A percentile compares a stretch with the other conserved stretches of the same genome.
Conservation (phyloP, 176 grass and related monocot species). For the Aechmea fasciata region DNA sequence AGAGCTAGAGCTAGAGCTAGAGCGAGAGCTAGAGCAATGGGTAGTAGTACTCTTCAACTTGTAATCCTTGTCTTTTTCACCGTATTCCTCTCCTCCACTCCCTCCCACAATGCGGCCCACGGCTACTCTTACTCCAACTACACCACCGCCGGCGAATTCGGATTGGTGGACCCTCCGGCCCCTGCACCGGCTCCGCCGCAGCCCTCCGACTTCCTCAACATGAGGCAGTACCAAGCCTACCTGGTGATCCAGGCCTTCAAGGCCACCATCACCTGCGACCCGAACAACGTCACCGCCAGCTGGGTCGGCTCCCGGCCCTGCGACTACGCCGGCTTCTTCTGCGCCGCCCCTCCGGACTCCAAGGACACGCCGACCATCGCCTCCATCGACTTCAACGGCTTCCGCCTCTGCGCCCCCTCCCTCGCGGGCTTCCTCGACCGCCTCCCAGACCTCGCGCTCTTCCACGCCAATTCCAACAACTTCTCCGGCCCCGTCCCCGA, state of each 20-base stretch:
- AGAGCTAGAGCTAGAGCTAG: too few species aligned
- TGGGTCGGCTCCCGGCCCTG: constrained; percentile 44
- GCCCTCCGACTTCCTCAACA: constrained; percentile 29
- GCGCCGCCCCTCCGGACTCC: constrained; percentile 32
- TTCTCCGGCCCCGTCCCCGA: constrained; percentile 38
- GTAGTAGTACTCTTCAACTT: too few species aligned
- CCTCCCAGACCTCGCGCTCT: constrained; percentile 68
- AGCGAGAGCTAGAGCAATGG: too few species aligned
- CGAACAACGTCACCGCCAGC: constrained; percentile 17
- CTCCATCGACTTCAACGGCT: constrained; percentile 83
- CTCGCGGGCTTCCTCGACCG: constrained; percentile 48
- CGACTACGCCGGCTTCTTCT: constrained; percentile 66
- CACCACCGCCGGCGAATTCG: neutral
- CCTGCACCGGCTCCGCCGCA: neutral
- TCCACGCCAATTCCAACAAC: constrained; percentile 88
- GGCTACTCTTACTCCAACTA: neutral
- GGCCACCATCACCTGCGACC: constrained; percentile 48
- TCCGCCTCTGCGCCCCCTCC: constrained; percentile 30
- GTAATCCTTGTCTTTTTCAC: too few species aligned
- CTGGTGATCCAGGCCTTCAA: constrained; percentile 71
- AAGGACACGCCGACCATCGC: constrained; percentile 27
- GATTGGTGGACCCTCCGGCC: neutral
- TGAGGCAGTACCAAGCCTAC: constrained; percentile 29
- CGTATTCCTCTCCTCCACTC: too few species aligned
- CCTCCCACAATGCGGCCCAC: too few species aligned